phyloP scores from a whole-genome alignment of 768 basidiomycete species.

The Xerocomus spinulosus region DNA sequence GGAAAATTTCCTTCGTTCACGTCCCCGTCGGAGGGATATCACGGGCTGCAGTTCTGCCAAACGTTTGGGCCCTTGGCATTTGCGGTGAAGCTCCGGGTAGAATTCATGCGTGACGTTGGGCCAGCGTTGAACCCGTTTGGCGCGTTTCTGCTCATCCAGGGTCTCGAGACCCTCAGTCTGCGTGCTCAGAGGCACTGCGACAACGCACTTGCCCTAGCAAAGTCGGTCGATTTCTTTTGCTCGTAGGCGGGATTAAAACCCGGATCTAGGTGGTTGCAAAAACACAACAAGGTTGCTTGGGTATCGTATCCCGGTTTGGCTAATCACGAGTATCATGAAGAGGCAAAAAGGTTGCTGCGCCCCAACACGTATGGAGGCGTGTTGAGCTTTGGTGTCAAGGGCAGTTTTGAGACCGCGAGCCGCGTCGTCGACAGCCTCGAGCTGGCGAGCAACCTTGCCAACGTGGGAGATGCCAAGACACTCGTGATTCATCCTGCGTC shows the following conservation, averaged over 20 bases:
- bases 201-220: constrained; percentile 67
- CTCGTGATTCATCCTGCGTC: constrained; percentile 72
- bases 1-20: constrained; percentile 74
- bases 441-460: constrained; percentile 71
- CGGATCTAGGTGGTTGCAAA: constrained; percentile 10
- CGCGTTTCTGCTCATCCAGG: constrained; percentile 73
- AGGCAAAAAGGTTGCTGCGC: constrained; percentile 10
- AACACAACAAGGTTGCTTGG: constrained; percentile 13
- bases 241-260: background rate
- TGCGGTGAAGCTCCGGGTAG: constrained; percentile 58
- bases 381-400: constrained; percentile 12
- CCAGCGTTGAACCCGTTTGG: constrained; percentile 64
- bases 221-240: constrained; percentile 20
- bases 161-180: constrained; percentile 71
- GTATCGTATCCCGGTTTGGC: constrained; percentile 14
- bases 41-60: constrained; percentile 63
- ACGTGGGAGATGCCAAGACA: constrained; percentile 65
- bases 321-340: constrained; percentile 9
- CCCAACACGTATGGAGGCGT: constrained; percentile 11
- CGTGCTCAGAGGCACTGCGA: constrained; percentile 66
- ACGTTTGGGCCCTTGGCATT: constrained; percentile 63
- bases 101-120: constrained; percentile 65
- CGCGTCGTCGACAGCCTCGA: constrained; percentile 65
- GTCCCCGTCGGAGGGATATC: constrained; percentile 69
- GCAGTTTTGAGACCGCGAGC: constrained; percentile 41